These are phyloP conservation scores for Leccinum fibrillosum DNA, from an alignment of 768 basidiomycete species.

Conservation along the genomic window DNA sequence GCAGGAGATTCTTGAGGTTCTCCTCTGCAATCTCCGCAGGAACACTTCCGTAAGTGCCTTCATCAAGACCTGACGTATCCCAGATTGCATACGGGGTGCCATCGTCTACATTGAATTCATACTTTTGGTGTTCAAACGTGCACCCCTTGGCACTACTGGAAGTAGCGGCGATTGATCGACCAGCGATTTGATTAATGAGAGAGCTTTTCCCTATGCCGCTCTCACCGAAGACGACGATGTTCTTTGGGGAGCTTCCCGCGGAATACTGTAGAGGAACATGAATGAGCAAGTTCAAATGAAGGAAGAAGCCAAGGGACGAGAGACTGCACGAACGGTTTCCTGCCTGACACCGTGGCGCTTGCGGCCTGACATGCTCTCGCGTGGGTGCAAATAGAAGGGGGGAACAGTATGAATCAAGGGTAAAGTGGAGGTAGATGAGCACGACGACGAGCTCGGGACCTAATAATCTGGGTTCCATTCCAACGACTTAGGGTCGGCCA, in stretches of 20 bases:
- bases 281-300: slow-evolving; percentile 4
- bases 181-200: slow-evolving; percentile 40
- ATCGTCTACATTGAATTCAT: slow-evolving; percentile 27
- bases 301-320: slow-evolving; percentile 1
- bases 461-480: slow-evolving; percentile 6
- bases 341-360: slow-evolving; percentile 5
- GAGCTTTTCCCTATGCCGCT: slow-evolving; percentile 39
- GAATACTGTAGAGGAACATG: slow-evolving; percentile 4
- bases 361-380: slow-evolving; percentile 21
- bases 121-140: slow-evolving; percentile 31
- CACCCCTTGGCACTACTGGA: slow-evolving; percentile 34
- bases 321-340: slow-evolving; percentile 8
- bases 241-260: slow-evolving; percentile 14
- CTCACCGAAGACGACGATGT: slow-evolving; percentile 29
- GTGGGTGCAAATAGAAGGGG: neutral
- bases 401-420: neutral
- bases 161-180: slow-evolving; percentile 35
- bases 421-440: neutral
- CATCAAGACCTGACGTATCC: slow-evolving; percentile 41
- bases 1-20: slow-evolving; percentile 23
- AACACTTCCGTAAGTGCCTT: slow-evolving; percentile 29
- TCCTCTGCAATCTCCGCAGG: slow-evolving; percentile 29
- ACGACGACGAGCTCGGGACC: slow-evolving; percentile 5
- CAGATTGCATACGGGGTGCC: slow-evolving; percentile 25
- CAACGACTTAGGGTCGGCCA: neutral